These are phyloP conservation scores for Brassica napus DNA, from an alignment of 345 rosid species.

Conservation along the genomic window DNA sequence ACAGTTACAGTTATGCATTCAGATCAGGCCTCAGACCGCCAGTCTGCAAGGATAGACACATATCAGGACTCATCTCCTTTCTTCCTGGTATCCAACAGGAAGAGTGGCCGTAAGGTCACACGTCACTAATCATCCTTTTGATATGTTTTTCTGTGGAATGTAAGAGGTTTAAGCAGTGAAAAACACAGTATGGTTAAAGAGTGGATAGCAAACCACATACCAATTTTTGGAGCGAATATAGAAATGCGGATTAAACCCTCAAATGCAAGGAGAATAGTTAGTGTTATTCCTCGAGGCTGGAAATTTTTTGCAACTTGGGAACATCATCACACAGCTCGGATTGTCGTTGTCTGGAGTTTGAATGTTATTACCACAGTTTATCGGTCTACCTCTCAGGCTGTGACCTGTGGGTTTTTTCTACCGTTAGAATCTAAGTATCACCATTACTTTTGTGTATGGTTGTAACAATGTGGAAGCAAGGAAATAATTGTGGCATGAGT, in stretches of 20 bases:
- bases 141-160: neutral
- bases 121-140: neutral
- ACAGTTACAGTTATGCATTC: too few species aligned
- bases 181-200: neutral
- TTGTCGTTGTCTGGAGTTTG: neutral
- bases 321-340: neutral
- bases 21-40: too few species aligned
- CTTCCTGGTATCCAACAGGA: neutral
- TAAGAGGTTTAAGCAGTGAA: neutral
- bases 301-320: neutral
- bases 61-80: neutral
- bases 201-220: neutral
- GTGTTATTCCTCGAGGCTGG: neutral
- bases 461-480: neutral
- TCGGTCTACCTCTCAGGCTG: neutral
- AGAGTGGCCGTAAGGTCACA: neutral
- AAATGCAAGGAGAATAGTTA: neutral
- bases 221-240: neutral
- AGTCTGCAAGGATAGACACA: too few species aligned
- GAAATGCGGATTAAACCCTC: neutral
- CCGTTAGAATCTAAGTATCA: neutral
- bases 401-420: neutral
- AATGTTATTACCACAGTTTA: neutral
- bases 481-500: neutral
- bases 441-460: neutral